Conservation (phyloP, 306 rosid species). For the Lotus japonicus region DNA sequence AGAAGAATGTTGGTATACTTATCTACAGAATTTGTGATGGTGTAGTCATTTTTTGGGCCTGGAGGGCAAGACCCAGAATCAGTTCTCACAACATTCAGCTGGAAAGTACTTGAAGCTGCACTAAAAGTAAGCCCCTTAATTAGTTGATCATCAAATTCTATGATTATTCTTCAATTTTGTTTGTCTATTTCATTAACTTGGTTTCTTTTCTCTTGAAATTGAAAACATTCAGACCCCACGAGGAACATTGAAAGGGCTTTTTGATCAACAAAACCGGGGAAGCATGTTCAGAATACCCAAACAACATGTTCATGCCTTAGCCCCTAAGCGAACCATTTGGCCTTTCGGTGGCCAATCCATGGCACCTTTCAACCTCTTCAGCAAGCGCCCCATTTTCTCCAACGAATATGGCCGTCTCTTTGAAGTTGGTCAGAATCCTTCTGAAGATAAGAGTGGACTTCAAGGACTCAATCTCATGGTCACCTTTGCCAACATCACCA, state of each 20-base stretch:
- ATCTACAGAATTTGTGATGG: background rate
- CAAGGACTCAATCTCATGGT: constrained; percentile 36
- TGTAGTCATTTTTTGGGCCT: constrained; percentile 41
- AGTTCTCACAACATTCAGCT: constrained; percentile 54
- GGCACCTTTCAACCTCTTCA: constrained; percentile 44
- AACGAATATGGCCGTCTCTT: constrained; percentile 48
- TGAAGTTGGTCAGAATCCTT: constrained; percentile 32
- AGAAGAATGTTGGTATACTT: no score
- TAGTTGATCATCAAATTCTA: background rate
- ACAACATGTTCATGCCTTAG: constrained; percentile 27
- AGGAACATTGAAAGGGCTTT: constrained; percentile 33
- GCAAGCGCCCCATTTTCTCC: constrained; percentile 26
- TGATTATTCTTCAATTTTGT: background rate
- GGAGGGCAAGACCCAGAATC: constrained; percentile 60
- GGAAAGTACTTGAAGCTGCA: constrained; percentile 56
- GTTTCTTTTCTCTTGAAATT: background rate
- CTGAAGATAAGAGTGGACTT: constrained; percentile 22
- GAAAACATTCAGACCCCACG: constrained; percentile 35
- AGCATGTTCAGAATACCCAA: constrained; percentile 38
- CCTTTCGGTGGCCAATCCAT: constrained; percentile 40
- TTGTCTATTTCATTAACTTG: background rate
- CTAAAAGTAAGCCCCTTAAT: constrained; percentile 25
- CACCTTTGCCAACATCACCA: constrained; percentile 46
- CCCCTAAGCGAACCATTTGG: constrained; percentile 38
- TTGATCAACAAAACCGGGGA: constrained; percentile 38